These are phyloP conservation scores for Psilocybe mexicana DNA, from an alignment of 1,284 basidiomycete genomes.

Conservation along the genomic window DNA sequence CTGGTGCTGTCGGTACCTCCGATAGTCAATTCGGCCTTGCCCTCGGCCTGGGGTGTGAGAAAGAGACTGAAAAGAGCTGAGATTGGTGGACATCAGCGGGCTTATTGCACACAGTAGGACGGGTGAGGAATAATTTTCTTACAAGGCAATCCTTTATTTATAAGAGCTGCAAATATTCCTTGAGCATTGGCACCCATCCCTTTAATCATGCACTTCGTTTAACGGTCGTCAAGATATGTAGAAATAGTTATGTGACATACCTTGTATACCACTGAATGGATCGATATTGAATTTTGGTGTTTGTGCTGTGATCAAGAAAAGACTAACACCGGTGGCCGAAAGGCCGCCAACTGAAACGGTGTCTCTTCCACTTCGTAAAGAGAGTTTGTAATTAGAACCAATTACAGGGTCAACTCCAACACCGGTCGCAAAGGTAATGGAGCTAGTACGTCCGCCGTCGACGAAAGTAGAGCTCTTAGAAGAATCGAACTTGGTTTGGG, in stretches of 20 bases:
- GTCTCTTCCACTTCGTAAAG: constrained; percentile 43
- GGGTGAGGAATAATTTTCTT: constrained; percentile 15
- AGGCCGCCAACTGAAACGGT: constrained; percentile 49
- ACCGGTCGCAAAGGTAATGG: constrained; percentile 53
- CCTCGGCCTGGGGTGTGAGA: constrained; percentile 48
- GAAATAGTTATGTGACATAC: constrained; percentile 24
- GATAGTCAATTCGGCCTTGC: constrained; percentile 53
- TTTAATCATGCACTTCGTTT: constrained; percentile 18
- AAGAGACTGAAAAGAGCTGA: constrained; percentile 54
- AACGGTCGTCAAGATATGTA: constrained; percentile 3
- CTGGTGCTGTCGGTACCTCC: constrained; percentile 54
- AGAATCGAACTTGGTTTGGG: constrained; percentile 47
- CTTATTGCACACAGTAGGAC: not conserved
- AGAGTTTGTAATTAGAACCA: constrained; percentile 43
- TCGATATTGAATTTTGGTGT: constrained; percentile 50
- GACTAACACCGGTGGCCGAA: constrained; percentile 34
- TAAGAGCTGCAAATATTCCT: constrained; percentile 50
- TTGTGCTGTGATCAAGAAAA: constrained; percentile 54
- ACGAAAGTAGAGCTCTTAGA: constrained; percentile 51
- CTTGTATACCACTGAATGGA: constrained; percentile 57
- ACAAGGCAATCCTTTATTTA: constrained; percentile 51
- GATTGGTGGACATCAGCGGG: constrained; percentile 1
- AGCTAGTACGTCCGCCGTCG: constrained; percentile 38
- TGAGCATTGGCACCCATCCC: constrained; percentile 48
- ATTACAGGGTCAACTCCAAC: constrained; percentile 58